Evolutionary conservation across 805 yeast genomes (phyloP), one percentile per base, ranked within the genome.

Genomic region (Nakazawaea ernobii): DNA sequence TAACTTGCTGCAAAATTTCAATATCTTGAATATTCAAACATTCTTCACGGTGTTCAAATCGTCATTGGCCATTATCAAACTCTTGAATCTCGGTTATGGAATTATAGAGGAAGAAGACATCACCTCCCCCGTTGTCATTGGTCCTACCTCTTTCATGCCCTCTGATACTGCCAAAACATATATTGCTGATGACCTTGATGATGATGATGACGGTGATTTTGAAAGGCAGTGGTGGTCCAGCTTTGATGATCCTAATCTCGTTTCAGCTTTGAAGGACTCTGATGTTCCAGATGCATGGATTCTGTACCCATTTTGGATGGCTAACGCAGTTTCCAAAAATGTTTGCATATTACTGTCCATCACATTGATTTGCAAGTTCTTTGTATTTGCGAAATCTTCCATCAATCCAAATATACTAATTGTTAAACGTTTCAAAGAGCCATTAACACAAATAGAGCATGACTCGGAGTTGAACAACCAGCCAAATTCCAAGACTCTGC

Each of bases 11-110:
- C 54, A 56, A 37, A 59, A 59, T 40, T 47, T 61, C 26, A 52
- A 55, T 15, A 39, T 65, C 14, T 55, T 58, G n/a, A 36, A 29
- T 1, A 27, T 51, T 8, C 39, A 51, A 4, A 56, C 51, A 6
- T 48, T 53, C 8, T 37, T 71, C 5, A 44, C 53, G 6, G 49
- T 70, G 3, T 52, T 71, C 42, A 45, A 45, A 37, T 52, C 70
- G 1, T 56, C 69, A 1, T 51, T 60, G 30, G 67, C 65, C 8
- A 54, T 66, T 10, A 59, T 69, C 6, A 53, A 60, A 10, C 46
- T 71, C 20, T 47, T 74, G 14, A 73, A 71, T 43, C 43, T 73
- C 8, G 76, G 73, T 4, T 59, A 62, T 48, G 75, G 74, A 9
- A 57, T 59, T 7, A 56, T 65, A n/a, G 60, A 60, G 4, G 66